phyloP scores from a whole-genome alignment of 139 green algal genomes.

The Micromonas commoda region DNA sequence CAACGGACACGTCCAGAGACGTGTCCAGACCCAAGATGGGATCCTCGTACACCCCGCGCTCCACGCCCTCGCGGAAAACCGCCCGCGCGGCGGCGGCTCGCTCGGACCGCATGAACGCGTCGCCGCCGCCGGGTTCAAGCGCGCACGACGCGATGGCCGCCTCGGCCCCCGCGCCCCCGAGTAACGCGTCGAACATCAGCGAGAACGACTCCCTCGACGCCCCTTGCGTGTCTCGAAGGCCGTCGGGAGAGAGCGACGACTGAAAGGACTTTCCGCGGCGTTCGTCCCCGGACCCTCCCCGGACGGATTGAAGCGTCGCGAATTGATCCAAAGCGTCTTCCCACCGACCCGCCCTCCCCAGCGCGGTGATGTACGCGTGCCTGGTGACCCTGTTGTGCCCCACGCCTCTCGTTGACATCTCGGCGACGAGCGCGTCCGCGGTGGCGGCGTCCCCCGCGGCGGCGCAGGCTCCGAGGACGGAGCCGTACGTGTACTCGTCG shows the following conservation, averaged over 20 bases:
- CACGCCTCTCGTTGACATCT: conserved; percentile 6
- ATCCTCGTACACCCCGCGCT: conserved; percentile 1
- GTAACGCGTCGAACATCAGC: background rate
- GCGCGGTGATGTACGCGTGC: conserved; percentile 5
- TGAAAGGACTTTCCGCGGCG: too few species aligned
- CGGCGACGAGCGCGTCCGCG: background rate
- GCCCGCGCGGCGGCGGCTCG: background rate
- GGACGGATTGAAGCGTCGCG: background rate
- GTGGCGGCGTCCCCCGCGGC: background rate
- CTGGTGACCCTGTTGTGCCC: background rate
- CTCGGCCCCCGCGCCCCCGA: background rate
- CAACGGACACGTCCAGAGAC: background rate
- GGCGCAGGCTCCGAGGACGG: conserved; percentile 7
- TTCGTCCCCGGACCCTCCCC: too few species aligned
- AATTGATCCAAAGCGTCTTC: background rate
- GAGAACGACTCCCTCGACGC: conserved; percentile 17
- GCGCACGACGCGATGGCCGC: background rate
- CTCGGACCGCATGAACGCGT: background rate
- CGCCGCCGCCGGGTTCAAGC: background rate
- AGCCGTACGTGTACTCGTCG: conserved; percentile 24
- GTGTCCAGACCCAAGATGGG: background rate
- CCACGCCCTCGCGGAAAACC: background rate
- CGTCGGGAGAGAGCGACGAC: too few species aligned
- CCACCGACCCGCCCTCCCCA: background rate
- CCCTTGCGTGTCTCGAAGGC: too few species aligned